Evolutionary conservation across 176 grass and related monocot species (phyloP).

Genomic region (Saccharum spontaneum): DNA sequence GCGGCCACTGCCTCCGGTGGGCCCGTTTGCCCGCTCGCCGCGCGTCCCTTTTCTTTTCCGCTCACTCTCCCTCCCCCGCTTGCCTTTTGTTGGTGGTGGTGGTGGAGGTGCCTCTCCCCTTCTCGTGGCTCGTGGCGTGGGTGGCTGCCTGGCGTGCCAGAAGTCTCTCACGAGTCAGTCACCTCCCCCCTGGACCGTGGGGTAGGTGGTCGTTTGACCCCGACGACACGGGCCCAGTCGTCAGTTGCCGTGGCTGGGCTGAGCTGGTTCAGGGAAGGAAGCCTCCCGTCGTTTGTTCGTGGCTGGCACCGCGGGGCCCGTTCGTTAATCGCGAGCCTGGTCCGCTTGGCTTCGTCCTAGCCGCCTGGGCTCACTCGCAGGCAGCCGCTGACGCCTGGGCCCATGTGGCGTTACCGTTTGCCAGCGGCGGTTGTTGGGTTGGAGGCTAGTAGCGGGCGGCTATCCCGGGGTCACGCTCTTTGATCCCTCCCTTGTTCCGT

Average conservation of each 20-base stretch:
- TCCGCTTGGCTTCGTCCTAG: background rate
- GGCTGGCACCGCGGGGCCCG: too few relatives aligned
- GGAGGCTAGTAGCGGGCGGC: background rate
- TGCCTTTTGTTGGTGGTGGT: background rate
- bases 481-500: conserved; percentile 17
- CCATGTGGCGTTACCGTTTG: background rate
- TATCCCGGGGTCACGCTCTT: conserved; percentile 30
- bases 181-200: background rate
- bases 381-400: background rate
- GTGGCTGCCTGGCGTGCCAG: background rate
- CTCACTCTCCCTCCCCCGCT: too few relatives aligned
- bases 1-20: background rate
- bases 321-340: too few relatives aligned
- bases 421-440: background rate
- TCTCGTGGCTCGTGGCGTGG: background rate
- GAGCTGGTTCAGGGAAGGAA: background rate
- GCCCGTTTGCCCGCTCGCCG: background rate
- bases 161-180: too few relatives aligned
- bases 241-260: background rate
- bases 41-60: background rate
- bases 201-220: conserved; percentile 35
- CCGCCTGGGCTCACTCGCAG: too few relatives aligned
- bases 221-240: background rate
- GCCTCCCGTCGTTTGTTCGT: background rate
- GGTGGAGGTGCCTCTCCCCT: background rate